Percentiles rank a stretch among this genome's conserved stretches.
These are phyloP conservation scores for Blepharisma undulans DNA, from an alignment of 169 alveolate species.

Conservation along the genomic window DNA sequence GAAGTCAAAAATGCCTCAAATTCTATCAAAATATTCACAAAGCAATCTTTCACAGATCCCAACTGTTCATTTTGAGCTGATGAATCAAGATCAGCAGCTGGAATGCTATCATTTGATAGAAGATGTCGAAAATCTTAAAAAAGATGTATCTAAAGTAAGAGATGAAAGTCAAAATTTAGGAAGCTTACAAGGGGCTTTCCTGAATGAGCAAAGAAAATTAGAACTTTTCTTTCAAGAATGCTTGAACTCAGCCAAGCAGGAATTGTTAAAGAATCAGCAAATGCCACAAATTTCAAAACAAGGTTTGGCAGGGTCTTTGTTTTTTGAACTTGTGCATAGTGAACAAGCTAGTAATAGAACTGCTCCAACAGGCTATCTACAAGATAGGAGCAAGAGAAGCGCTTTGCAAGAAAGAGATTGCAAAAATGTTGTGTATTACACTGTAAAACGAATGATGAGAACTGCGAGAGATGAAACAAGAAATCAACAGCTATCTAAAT, in stretches of 20 bases:
- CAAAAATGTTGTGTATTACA: conserved; percentile 19
- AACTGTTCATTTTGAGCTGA: background rate
- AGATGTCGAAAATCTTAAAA: background rate
- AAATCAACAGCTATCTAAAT: background rate
- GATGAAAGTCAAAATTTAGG: background rate
- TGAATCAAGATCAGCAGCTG: background rate
- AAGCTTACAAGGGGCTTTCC: conserved; percentile 3
- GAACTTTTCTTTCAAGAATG: conserved; percentile 36
- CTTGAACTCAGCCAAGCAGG: background rate
- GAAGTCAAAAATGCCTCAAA: background rate
- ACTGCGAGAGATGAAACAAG: conserved; percentile 23
- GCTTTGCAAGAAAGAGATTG: conserved; percentile 5
- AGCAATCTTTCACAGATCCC: background rate
- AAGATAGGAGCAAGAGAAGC: conserved; percentile 15
- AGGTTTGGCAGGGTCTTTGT: conserved; percentile 27
- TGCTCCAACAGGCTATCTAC: background rate
- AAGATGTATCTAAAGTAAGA: background rate
- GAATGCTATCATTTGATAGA: background rate
- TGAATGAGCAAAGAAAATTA: conserved; percentile 11
- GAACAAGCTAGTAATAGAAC: background rate
- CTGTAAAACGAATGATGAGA: conserved; percentile 21
- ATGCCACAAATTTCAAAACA: background rate
- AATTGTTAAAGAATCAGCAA: conserved; percentile 26
- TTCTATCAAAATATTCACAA: background rate
- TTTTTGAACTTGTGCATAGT: conserved; percentile 17